Base-by-base conservation (phyloP, 164 flowering plant genomes). In the Vitis rotundifolia region DNA sequence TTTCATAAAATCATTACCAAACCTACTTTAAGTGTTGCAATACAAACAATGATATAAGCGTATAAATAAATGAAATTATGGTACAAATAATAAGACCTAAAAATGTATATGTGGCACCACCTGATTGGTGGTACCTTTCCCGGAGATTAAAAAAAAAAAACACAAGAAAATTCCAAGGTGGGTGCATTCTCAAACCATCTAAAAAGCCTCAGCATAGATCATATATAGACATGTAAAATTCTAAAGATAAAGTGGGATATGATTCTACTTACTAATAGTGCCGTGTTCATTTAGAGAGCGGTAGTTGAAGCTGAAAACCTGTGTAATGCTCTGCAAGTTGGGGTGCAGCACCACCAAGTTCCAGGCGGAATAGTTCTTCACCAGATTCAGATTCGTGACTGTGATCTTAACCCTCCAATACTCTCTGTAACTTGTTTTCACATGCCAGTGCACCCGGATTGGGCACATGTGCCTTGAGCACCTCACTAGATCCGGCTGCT, bases 401-500 rank as follows among this genome's bases (percentile, higher is more conserved):
- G 94, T 91, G 10, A 91, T 75, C 74, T 91, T 89, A 0, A 89
- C 92, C 62, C 98, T 59, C 98, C 97, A 93, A 52, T 88, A 86
- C 18, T 81, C 74, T 67, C 7, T 87, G 66, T 91, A 93, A 58
- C 88, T 93, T 19, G 57, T 60, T 73, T 91, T 91, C 37, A 93
- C 85, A 71, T 93, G 98, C 98, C 98, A 93, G 53, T 93, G 98
- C 11, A 93, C 85, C 3, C 76, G 67, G 8, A 91, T 77, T 0
- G 98, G 98, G 82, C 98, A 91, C 97, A 89, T 87, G 67, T 89
- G 92, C 10, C 48, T n/a, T 2, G 94, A 50, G 55, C 98, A 93
- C 71, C 61, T 70, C 19, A 94, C 86, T 2, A 81, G 14, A 0
- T 82, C 78, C 50, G 67, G 60, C 12, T 65, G 48, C 13, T n/a